Evolutionary conservation across 1,284 basidiomycete genomes (phyloP), one percentile per base, ranked within the genome.

Genomic region (Coniferiporia sulphurascens): DNA sequence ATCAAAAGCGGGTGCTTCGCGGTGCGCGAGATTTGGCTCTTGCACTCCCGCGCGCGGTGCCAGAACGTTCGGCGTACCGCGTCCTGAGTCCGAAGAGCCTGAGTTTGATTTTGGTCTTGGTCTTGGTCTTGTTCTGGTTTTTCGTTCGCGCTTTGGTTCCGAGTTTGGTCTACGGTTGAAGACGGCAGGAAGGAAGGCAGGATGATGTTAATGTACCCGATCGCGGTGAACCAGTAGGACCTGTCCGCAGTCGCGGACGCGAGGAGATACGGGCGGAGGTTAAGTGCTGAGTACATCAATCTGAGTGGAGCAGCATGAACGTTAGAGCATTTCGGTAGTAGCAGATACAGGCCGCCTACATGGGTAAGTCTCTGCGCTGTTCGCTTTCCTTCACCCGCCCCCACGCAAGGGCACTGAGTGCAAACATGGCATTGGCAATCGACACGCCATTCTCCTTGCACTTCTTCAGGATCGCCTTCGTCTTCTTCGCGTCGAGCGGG

Each of bases 251-350:
- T 72, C 60, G 73, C 74, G 63, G 75, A 71, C 68, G 66, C 69
- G 48, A 72, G 65, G 58, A 88, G 73, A 68, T 82, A 80, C 1
- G 86, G 83, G 6, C 89, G 81, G 48, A 90, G 72, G 71, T 91
- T 91, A 49, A 91, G 75, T 10, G 89, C 88, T 8, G 87, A 86
- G 69, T 91, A 92, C 80, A 91, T 86, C 82, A 91, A 81, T 59
- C 84, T 86, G 12, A 13, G 46, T 36, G 55, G 55, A 22, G 38
- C 35, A 58, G 43, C 27, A 35, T 56, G 45, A 48, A 49, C 45
- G 21, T 44, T 32, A 55, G 34, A 34, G 22, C 36, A 19, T 43
- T 35, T 55, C 8, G 21, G 51, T n/a, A 17, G 10, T 15, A 9
- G 27, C 15, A 45, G 48, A 35, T 60, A 32, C 6, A 19, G n/a